These are phyloP conservation scores for Catharanthus roseus DNA, from an alignment of 257 asterid genomes.

Conservation along the genomic window DNA sequence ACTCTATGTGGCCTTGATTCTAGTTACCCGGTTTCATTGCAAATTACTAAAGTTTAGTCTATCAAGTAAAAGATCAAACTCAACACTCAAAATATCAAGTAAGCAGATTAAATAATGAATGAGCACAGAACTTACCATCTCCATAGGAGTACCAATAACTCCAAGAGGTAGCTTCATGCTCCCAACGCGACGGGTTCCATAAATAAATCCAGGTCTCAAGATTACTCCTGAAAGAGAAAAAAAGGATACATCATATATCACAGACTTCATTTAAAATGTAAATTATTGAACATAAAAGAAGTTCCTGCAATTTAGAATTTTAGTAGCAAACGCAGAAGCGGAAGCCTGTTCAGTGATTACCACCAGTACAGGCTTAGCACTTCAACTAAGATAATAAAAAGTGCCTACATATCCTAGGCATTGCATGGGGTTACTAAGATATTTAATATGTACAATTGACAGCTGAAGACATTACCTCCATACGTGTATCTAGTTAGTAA, in stretches of 20 bases:
- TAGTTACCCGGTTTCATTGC: background rate
- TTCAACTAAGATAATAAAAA: background rate
- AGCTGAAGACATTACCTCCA: conserved; percentile 55
- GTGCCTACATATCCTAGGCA: background rate
- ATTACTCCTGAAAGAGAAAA: conserved; percentile 58
- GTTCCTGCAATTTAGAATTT: background rate
- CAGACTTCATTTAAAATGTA: background rate
- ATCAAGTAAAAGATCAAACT: background rate
- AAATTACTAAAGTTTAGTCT: background rate
- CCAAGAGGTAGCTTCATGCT: conserved; percentile 83
- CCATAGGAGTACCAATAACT: conserved; percentile 83
- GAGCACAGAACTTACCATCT: conserved; percentile 41
- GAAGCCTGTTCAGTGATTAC: background rate
- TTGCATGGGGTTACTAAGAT: background rate
- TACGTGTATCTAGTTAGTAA: conserved; percentile 75
- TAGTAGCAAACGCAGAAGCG: background rate
- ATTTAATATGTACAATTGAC: background rate
- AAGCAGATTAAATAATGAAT: background rate
- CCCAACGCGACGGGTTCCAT: conserved; percentile 91
- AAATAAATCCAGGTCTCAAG: conserved; percentile 90
- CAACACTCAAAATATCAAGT: background rate
- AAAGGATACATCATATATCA: background rate
- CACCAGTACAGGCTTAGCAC: background rate
- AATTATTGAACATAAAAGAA: background rate
- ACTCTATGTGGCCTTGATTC: background rate